Conservation (phyloP, 2,329 filamentous ascomycete species). For the Monilinia fructigena region DNA sequence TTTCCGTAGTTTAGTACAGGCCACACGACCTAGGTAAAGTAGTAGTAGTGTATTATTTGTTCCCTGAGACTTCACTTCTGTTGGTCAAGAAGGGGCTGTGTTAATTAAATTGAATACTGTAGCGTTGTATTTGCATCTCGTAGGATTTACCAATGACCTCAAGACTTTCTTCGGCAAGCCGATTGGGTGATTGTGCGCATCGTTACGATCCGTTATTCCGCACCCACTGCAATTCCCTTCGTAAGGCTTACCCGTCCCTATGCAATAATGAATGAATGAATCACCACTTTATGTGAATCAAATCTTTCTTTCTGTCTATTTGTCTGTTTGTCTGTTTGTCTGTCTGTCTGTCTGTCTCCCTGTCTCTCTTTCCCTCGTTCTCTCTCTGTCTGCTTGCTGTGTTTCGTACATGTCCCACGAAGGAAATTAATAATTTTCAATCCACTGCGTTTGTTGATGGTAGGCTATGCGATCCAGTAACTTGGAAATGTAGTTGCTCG, state of each 20-base stretch:
- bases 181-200: neutral
- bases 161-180: neutral
- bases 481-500: neutral
- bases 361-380: too few species aligned
- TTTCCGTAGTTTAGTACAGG: neutral
- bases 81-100: neutral
- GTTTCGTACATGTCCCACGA: neutral
- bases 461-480: neutral
- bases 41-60: neutral
- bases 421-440: neutral
- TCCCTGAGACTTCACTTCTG: neutral
- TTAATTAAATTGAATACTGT: neutral
- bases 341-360: too few species aligned
- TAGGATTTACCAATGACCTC: constrained; percentile 2
- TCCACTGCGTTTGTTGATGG: neutral
- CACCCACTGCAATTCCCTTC: neutral
- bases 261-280: neutral
- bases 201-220: constrained; percentile 7
- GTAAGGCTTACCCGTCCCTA: constrained; percentile 4
- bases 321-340: too few species aligned
- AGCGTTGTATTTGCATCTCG: neutral
- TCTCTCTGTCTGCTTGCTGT: neutral
- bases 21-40: neutral
- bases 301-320: too few species aligned
- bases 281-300: neutral